Evolutionary conservation across 176 grass and related monocot species (phyloP).

Genomic region (Sorghum bicolor): DNA sequence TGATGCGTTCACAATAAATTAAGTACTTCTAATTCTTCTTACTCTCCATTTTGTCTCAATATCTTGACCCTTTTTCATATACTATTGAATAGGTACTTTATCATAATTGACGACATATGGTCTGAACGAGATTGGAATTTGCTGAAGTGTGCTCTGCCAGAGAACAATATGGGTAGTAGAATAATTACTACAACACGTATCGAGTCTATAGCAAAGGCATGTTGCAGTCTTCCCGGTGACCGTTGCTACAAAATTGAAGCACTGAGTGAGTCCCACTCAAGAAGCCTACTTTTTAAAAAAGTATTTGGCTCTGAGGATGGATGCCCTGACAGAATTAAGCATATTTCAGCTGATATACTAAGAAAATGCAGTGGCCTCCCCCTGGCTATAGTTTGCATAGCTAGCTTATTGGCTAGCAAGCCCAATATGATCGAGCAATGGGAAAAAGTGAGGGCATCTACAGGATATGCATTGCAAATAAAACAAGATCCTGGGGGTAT

Average conservation of each 20-base stretch:
- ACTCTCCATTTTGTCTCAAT: no score
- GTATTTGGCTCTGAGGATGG: not conserved
- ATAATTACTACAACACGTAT: not conserved
- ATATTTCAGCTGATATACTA: not conserved
- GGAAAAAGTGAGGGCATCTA: not conserved
- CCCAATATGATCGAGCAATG: not conserved
- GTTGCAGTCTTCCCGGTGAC: not conserved
- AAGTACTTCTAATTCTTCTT: no score
- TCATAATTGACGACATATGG: slow-evolving; percentile 7
- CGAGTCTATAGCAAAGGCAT: not conserved
- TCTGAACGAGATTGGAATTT: not conserved
- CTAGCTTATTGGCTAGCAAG: slow-evolving; percentile 1
- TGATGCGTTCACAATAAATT: no score
- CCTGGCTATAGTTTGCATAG: not conserved
- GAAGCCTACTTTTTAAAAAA: not conserved
- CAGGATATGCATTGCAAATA: not conserved
- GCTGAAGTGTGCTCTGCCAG: not conserved
- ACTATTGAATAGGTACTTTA: not conserved
- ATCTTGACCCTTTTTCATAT: not conserved
- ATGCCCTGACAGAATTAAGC: not conserved
- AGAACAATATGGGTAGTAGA: not conserved
- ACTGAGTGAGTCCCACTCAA: not conserved
- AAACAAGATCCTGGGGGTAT: not conserved
- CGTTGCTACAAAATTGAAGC: not conserved
- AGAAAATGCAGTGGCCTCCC: not conserved